A percentile compares a stretch with the other conserved stretches of the same genome.
Evolutionary conservation across 2,329 filamentous ascomycete genomes (phyloP).

Genomic region (Epichloe hybrida): DNA sequence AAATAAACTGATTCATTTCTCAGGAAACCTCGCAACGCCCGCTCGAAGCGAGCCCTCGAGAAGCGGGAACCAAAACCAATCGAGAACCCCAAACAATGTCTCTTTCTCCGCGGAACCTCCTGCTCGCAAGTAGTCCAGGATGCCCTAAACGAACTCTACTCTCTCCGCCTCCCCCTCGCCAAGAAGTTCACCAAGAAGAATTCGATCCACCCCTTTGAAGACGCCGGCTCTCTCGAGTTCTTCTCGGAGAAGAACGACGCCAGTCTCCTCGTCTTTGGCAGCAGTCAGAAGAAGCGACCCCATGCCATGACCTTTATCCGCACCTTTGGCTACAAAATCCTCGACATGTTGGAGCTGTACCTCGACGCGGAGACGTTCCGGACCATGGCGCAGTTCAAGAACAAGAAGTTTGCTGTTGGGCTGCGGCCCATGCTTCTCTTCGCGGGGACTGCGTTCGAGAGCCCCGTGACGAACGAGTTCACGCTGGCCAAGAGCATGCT

Average conservation of each 20-base stretch:
- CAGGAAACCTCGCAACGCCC: conserved; percentile 56
- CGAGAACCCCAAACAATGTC: conserved; percentile 81
- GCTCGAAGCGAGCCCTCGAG: conserved; percentile 88
- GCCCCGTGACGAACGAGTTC: conserved; percentile 64
- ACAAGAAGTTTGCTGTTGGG: conserved; percentile 61
- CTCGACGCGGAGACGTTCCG: conserved; percentile 64
- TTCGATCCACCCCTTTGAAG: conserved; percentile 86
- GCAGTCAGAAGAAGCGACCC: conserved; percentile 86
- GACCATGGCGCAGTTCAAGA: conserved; percentile 62
- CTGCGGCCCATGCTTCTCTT: conserved; percentile 88
- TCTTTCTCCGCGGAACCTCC: conserved; percentile 79
- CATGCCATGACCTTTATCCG: conserved; percentile 75
- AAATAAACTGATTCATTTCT: neutral
- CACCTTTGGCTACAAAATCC: conserved; percentile 71
- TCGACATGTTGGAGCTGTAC: conserved; percentile 90
- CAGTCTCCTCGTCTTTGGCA: conserved; percentile 70
- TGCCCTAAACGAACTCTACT: conserved; percentile 71
- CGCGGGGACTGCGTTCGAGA: conserved; percentile 76
- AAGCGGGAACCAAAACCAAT: conserved; percentile 78
- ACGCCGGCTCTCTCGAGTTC: conserved; percentile 78
- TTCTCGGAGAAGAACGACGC: conserved; percentile 95
- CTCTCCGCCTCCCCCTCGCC: conserved; percentile 70
- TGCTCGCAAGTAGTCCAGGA: conserved; percentile 74
- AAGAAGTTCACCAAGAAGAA: conserved; percentile 98
- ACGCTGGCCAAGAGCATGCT: conserved; percentile 79